Base-by-base conservation (phyloP, 2,329 filamentous ascomycete genomes). In the Didymella segeticola region DNA sequence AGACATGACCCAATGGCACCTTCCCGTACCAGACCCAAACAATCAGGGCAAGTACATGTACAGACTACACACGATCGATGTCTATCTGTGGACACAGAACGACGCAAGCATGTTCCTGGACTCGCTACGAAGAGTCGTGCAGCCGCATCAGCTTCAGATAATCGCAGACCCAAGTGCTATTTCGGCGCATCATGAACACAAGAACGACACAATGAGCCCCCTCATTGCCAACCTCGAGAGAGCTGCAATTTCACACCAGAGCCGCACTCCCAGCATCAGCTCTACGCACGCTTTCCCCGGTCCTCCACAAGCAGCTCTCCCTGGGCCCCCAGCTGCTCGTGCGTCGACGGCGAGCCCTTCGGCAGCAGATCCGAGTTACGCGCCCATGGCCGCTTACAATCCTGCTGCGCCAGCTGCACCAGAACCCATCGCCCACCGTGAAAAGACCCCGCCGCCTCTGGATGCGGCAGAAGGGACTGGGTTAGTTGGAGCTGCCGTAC, bases 31-130 rank as follows among this genome's bases (percentile, higher is more conserved):
- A 70, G 89, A 93, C 71, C 85, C 85, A 2, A 81, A 81, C 43
- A 90, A 91, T 73, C 85, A 92, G 73, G 86, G 84, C 69, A 91
- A 89, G 72, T 92, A 91, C 72, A 85, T 91, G 79, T 91, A 91
- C 77, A 86, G 86, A 69, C 82, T 93, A 7, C 86, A 91, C 69
- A 88, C 87, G 0, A 71, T 93, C 52, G 89, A 93, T 67, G 78
- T 93, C 12, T 93, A 93, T 77, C 89, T 93, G 68, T 92, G 89
- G 88, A 90, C 86, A 0, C 84, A 86, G 56, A 80, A 86, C 50
- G 89, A 93, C 74, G 89, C 89, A 1, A 77, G 86, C 23, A 82
- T 86, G 51, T 90, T 93, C 60, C 77, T 92, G 56, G 88, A 88
- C 63, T 86, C 85, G 12, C 78, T 91, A 48, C 80, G 87, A 43